These are phyloP conservation scores for Acer negundo DNA, from an alignment of 345 rosid species.

Conservation along the genomic window DNA sequence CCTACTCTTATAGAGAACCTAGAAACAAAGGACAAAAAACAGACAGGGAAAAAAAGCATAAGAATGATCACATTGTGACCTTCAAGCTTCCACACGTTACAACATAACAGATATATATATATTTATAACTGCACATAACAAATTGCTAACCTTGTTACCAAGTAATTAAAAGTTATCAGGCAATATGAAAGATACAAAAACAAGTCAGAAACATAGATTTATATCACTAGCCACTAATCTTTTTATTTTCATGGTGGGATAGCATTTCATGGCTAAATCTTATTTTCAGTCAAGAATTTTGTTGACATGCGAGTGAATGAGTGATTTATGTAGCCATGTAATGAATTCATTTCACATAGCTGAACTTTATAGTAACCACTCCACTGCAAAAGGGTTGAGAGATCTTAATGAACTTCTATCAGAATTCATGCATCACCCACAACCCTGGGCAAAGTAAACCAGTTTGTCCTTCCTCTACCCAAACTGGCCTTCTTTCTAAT, in stretches of 20 bases:
- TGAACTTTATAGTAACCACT: not conserved
- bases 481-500: not conserved
- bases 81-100: not conserved
- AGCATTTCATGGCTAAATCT: not conserved
- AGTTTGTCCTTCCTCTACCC: not conserved
- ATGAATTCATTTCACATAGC: not conserved
- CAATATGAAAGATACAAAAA: not conserved
- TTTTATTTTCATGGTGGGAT: not conserved
- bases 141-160: not conserved
- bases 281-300: not conserved
- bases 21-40: constrained; percentile 16
- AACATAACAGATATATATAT: not conserved
- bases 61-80: constrained; percentile 16
- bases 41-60: not conserved
- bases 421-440: not conserved
- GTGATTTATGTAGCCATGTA: not conserved
- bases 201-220: not conserved
- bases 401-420: not conserved
- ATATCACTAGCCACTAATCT: not conserved
- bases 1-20: constrained; percentile 94
- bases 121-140: not conserved
- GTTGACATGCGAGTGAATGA: not conserved
- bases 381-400: not conserved
- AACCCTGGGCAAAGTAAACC: not conserved
- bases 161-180: not conserved